These are phyloP conservation scores for Fusarium poae DNA, from an alignment of 2,329 filamentous ascomycete species.

Conservation along the genomic window DNA sequence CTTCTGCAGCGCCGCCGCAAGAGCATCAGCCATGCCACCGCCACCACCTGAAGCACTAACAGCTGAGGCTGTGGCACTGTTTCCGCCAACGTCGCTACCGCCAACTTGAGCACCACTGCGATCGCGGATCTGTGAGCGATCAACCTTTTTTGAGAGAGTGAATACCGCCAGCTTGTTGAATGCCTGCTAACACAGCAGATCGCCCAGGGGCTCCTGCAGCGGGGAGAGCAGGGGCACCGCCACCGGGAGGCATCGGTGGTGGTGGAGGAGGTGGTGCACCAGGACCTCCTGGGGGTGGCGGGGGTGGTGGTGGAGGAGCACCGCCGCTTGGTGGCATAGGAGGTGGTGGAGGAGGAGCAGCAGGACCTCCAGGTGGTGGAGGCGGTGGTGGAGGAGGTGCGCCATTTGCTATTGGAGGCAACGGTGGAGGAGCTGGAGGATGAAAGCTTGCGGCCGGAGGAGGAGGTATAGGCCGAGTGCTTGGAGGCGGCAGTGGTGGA, in stretches of 20 bases:
- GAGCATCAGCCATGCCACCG: constrained; percentile 82
- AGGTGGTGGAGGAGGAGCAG: constrained; percentile 49
- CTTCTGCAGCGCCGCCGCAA: constrained; percentile 82
- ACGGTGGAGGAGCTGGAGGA: constrained; percentile 55
- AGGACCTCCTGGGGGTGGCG: constrained; percentile 60
- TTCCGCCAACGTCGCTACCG: constrained; percentile 66
- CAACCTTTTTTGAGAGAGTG: constrained; percentile 82
- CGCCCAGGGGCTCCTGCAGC: constrained; percentile 64
- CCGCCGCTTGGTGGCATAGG: constrained; percentile 17
- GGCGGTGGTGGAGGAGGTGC: constrained; percentile 60
- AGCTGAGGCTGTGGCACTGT: constrained; percentile 65
- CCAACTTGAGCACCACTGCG: constrained; percentile 73
- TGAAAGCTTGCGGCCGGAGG: constrained; percentile 59
- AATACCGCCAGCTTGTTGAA: constrained; percentile 77
- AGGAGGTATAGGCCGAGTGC: constrained; percentile 65
- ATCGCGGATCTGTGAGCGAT: constrained; percentile 76
- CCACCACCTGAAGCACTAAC: constrained; percentile 66
- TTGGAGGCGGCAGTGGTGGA: constrained; percentile 65
- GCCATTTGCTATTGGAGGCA: constrained; percentile 56
- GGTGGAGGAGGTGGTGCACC: constrained; percentile 51
- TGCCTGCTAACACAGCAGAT: constrained; percentile 76
- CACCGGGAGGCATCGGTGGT: constrained; percentile 49
- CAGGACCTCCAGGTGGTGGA: constrained; percentile 56
- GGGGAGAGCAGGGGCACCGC: constrained; percentile 48
- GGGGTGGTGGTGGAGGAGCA: constrained; percentile 58